Conservation (phyloP, 352 stramenopile species). For the Lagenidium sp. region DNA sequence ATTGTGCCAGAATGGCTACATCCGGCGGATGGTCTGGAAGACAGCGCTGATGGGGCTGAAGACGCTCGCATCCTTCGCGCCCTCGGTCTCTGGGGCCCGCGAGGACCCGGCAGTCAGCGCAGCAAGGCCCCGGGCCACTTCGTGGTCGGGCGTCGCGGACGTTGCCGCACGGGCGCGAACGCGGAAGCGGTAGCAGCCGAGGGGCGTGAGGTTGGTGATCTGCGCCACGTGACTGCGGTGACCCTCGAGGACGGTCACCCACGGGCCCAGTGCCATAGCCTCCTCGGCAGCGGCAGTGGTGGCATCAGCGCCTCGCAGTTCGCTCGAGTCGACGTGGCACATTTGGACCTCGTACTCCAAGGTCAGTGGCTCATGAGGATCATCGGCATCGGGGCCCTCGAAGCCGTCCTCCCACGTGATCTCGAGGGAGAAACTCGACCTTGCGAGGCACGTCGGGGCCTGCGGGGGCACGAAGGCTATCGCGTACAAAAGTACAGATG, state of each 20-base stretch:
- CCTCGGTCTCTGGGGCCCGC: not conserved
- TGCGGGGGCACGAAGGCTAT: constrained; percentile 21
- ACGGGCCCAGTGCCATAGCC: constrained; percentile 4
- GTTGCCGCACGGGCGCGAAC: constrained; percentile 8
- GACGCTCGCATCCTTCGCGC: constrained; percentile 7
- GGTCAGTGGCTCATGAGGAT: not conserved
- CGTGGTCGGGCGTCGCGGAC: not conserved
- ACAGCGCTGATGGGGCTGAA: constrained; percentile 16
- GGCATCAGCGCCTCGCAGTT: constrained; percentile 2
- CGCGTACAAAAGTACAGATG: not conserved
- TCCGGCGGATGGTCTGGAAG: constrained; percentile 15
- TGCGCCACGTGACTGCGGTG: not conserved
- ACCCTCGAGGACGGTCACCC: constrained; percentile 2
- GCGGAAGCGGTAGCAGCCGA: constrained; percentile 23
- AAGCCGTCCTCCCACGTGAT: constrained; percentile 17
- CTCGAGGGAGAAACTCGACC: constrained; percentile 19
- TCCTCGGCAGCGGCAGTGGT: too few relatives aligned
- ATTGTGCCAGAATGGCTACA: constrained; percentile 18
- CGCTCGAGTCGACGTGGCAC: constrained; percentile 11
- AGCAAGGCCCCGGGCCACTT: too few relatives aligned
- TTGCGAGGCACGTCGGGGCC: constrained; percentile 8
- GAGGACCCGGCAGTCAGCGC: too few relatives aligned
- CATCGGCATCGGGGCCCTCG: not conserved
- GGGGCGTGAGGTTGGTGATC: constrained; percentile 12
- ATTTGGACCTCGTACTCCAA: constrained; percentile 21